Base-by-base conservation (phyloP, 2,329 filamentous ascomycete genomes). In the Cytospora piceae region DNA sequence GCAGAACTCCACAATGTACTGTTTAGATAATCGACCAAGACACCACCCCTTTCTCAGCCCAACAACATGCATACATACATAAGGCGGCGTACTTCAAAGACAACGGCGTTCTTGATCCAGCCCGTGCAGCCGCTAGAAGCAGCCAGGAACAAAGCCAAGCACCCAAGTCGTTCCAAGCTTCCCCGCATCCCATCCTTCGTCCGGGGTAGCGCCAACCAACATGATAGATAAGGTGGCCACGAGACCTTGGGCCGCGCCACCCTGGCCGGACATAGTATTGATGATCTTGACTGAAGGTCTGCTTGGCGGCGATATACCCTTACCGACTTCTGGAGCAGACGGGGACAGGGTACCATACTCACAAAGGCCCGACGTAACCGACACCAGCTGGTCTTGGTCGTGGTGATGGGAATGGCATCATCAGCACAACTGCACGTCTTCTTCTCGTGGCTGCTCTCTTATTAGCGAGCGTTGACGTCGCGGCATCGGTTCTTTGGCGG, bases 131-230 rank as follows among this genome's bases (percentile, higher is more conserved):
- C 62, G 62, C 62, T 54, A 64, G 31, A 59, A 32, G 58, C 46
- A 59, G 58, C 58, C 63, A 63, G 20, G n/a, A 53, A 61, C 60
- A 58, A 58, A 66, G 61, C 64, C 64, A 29, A 64, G 57, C 61
- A 66, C 55, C 64, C 64, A 37, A 64, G 57, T 57, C 32, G 17
- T 52, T 49, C 51, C 57, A 57, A 42, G 52, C 61, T 64, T 64
- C 65, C 65, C 65, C 65, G 63, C 65, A 62, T 53, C 34, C 14
- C 56, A 53, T 59, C 57, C 64, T 63, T 57, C 64, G 52, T 37
- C 64, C 53, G 61, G 64, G 61, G 61, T 67, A 64, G 60, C 60
- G 63, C 56, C 37, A 58, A 29, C 52, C 24, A 29, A 20, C 51
- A 17, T 37, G 52, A 64, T 59, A 46, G 55, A 37, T 22, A 57